phyloP scores from a whole-genome alignment of 1,284 basidiomycete genomes.

The Sporisorium iseilematis-ciliati region DNA sequence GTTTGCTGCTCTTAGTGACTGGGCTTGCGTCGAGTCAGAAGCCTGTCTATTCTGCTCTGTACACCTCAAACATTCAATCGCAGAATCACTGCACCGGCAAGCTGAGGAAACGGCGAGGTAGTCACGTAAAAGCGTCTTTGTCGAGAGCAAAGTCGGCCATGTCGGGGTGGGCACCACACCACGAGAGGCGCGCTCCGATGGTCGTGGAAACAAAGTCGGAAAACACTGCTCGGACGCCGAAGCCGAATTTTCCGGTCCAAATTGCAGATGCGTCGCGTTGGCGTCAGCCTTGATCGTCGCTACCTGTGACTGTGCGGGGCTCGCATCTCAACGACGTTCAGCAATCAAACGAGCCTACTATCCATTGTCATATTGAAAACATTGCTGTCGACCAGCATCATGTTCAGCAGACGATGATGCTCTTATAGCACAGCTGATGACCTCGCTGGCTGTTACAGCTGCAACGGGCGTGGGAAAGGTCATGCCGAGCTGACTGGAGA shows the following conservation, averaged over 20 bases:
- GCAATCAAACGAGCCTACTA: no score
- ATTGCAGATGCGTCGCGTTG: constrained; percentile 1
- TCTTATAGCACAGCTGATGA: no score
- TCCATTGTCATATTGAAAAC: no score
- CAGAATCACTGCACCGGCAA: neutral
- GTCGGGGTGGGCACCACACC: constrained; percentile 14
- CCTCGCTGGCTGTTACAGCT: no score
- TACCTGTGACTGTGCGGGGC: neutral
- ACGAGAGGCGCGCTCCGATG: constrained; percentile 25
- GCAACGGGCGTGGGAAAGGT: no score
- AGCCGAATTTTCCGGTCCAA: neutral
- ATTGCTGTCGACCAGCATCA: no score
- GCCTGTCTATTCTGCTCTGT: no score
- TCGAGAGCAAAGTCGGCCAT: constrained; percentile 2
- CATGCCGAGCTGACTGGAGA: no score
- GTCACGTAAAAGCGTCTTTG: neutral
- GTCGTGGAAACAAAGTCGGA: constrained; percentile 18
- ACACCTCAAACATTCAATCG: neutral
- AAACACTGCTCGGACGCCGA: constrained; percentile 11
- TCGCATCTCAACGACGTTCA: neutral
- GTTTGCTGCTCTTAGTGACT: no score
- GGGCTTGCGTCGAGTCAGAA: neutral
- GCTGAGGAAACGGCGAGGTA: neutral
- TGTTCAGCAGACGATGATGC: no score
- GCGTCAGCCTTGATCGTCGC: constrained; percentile 7